Evolutionary conservation across 495 filamentous ascomycete genomes (phyloP).

Genomic region (Penicillium mononematosum): DNA sequence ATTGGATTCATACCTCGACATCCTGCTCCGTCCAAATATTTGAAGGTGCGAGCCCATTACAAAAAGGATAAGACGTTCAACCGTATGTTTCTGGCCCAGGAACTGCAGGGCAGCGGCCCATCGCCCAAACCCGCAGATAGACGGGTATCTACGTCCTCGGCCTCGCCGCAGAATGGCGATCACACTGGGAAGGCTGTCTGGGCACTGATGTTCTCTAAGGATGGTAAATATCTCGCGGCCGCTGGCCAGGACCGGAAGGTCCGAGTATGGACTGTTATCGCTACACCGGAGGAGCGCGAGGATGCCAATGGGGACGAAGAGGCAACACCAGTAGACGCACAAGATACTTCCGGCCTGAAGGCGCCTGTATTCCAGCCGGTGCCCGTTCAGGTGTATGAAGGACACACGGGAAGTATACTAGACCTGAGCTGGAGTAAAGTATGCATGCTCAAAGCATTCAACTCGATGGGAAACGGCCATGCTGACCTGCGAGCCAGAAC

Average conservation of each 20-base stretch:
- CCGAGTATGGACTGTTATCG: conserved; percentile 86
- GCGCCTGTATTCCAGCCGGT: conserved; percentile 88
- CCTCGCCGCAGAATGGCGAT: conserved; percentile 39
- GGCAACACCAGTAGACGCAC: conserved; percentile 46
- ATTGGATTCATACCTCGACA: conserved; percentile 85
- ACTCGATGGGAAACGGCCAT: not conserved
- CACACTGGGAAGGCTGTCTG: conserved; percentile 64
- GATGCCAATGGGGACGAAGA: conserved; percentile 70
- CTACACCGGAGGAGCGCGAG: conserved; percentile 74
- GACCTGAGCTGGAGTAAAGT: conserved; percentile 97
- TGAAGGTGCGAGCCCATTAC: conserved; percentile 75
- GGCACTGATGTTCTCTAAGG: conserved; percentile 89
- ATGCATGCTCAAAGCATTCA: conserved; percentile 18
- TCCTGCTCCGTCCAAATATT: conserved; percentile 87
- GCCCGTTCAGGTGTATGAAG: conserved; percentile 74
- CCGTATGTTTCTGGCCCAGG: conserved; percentile 86
- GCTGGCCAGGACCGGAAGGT: conserved; percentile 86
- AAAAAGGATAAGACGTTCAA: conserved; percentile 85
- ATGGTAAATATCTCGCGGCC: conserved; percentile 87
- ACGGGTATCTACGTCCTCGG: conserved; percentile 26
- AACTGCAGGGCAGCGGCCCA: conserved; percentile 51
- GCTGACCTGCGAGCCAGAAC: conserved; percentile 54
- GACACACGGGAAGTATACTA: conserved; percentile 83
- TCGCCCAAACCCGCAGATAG: conserved; percentile 25
- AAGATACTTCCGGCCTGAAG: conserved; percentile 56